These are phyloP conservation scores for Trifolium subterraneum DNA, from an alignment of 306 rosid genomes.

Conservation along the genomic window DNA sequence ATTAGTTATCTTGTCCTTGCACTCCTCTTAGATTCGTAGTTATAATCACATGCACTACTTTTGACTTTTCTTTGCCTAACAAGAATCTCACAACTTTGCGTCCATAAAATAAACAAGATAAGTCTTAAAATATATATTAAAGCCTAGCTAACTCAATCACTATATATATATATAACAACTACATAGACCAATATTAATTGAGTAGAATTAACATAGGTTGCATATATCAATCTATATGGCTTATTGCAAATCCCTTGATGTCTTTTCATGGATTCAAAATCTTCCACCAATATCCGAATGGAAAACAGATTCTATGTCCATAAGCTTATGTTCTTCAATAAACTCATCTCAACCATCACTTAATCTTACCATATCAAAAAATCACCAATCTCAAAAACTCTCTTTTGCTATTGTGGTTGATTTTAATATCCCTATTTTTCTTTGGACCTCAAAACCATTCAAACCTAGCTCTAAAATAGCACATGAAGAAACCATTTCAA, in stretches of 20 bases:
- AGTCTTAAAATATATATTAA: constrained; percentile 11
- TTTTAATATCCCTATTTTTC: constrained; percentile 65
- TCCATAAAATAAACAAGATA: constrained; percentile 35
- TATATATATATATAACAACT: constrained; percentile 22
- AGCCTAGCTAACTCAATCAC: neutral
- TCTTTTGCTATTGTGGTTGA: constrained; percentile 66
- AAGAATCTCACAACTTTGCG: constrained; percentile 45
- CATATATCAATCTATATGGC: constrained; percentile 58
- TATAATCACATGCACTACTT: constrained; percentile 41
- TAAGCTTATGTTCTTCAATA: constrained; percentile 54
- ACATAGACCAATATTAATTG: neutral
- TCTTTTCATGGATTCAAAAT: constrained; percentile 76
- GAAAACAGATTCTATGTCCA: constrained; percentile 59
- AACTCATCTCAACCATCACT: constrained; percentile 75
- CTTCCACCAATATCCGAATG: constrained; percentile 78
- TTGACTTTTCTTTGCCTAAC: constrained; percentile 49
- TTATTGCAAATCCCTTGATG: constrained; percentile 59
- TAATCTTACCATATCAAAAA: constrained; percentile 61
- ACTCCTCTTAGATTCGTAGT: constrained; percentile 26
- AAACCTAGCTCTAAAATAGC: constrained; percentile 45
- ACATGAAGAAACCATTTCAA: constrained; percentile 54
- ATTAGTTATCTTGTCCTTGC: constrained; percentile 40
- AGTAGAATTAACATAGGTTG: neutral
- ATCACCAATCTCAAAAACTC: constrained; percentile 49
- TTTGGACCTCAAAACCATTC: constrained; percentile 83